Percentiles rank a stretch among this genome's conserved stretches.
Conservation (phyloP, 2,329 filamentous ascomycete genomes). For the Xylaria arbuscula region DNA sequence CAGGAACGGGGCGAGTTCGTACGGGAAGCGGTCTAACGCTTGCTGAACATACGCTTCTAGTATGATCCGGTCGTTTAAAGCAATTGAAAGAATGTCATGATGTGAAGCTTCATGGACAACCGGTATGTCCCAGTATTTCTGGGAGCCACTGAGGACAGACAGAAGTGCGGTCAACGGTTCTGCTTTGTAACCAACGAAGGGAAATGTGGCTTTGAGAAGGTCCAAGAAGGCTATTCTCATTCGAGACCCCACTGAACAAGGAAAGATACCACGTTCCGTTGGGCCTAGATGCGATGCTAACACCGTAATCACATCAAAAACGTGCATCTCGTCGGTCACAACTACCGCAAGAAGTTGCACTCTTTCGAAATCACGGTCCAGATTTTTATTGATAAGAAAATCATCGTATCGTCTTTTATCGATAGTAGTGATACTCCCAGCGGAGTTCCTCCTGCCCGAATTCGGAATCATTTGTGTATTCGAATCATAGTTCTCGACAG, state of each 20-base stretch:
- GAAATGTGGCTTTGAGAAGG: slow-evolving; percentile 74
- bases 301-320: slow-evolving; percentile 64
- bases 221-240: slow-evolving; percentile 75
- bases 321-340: slow-evolving; percentile 62
- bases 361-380: slow-evolving; percentile 63
- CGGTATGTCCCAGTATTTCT: slow-evolving; percentile 65
- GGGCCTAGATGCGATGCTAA: slow-evolving; percentile 63
- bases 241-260: slow-evolving; percentile 68
- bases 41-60: slow-evolving; percentile 72
- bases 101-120: slow-evolving; percentile 51
- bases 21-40: slow-evolving; percentile 82
- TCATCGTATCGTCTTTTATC: slow-evolving; percentile 69
- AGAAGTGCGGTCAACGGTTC: slow-evolving; percentile 76
- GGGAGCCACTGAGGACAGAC: slow-evolving; percentile 68
- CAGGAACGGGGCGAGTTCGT: slow-evolving; percentile 83
- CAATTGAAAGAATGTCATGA: slow-evolving; percentile 52
- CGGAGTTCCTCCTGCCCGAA: slow-evolving; percentile 65
- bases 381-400: slow-evolving; percentile 63
- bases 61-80: slow-evolving; percentile 67
- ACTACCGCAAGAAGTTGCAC: slow-evolving; percentile 62
- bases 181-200: slow-evolving; percentile 76
- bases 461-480: slow-evolving; percentile 57
- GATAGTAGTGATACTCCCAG: slow-evolving; percentile 71
- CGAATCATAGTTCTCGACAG: slow-evolving; percentile 64
- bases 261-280: slow-evolving; percentile 60